Evolutionary conservation across 2,329 filamentous ascomycete species (phyloP), one percentile per base, ranked within the genome.

Genomic region (Cordyceps pruinosa): DNA sequence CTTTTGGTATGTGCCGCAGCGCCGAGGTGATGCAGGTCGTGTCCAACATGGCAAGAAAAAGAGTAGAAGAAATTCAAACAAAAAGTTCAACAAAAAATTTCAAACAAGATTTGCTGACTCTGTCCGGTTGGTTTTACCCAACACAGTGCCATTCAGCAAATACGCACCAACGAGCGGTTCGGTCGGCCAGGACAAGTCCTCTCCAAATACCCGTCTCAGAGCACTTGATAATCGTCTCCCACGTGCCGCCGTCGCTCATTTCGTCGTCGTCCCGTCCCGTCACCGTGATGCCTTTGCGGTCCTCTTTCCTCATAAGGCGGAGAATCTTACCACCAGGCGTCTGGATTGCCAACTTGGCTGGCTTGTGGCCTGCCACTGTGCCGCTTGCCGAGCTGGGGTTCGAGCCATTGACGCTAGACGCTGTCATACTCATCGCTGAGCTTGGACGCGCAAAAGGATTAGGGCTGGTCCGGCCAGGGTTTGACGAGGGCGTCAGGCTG

Each of bases 261-360:
- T 83, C 83, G 54, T 87, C 86, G 2, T 79, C 77, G 3, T 56
- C 68, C 55, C 74, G 74, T 50, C 70, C 71, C 46, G 75, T 77
- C 25, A 76, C 75, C 47, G 75, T 78, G 60, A 77, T 75, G 56
- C 75, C 78, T 67, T 78, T 81, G 65, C 81, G 78, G 61, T 90
- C 87, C 65, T 85, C 89, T 75, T 93, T 93, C 64, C 89, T 80
- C 77, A 90, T 90, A 67, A 95, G 77, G 54, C 94, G 80, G 59
- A 97, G 82, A 64, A 99, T 97, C 75, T 97, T 97, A 60, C 95
- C 94, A 30, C 87, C 89, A 0, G 94, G 94, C 6, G 89, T 90
- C 73, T 99, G 94, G 57, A 99, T 93, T 0, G 94, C 94, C 55
- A 99, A 73, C 72, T 99, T 99, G 5, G 94, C 94, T 2, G 94